These are phyloP conservation scores for Rhodotorula sphaerocarpa DNA, from an alignment of 768 basidiomycete genomes.

Conservation along the genomic window DNA sequence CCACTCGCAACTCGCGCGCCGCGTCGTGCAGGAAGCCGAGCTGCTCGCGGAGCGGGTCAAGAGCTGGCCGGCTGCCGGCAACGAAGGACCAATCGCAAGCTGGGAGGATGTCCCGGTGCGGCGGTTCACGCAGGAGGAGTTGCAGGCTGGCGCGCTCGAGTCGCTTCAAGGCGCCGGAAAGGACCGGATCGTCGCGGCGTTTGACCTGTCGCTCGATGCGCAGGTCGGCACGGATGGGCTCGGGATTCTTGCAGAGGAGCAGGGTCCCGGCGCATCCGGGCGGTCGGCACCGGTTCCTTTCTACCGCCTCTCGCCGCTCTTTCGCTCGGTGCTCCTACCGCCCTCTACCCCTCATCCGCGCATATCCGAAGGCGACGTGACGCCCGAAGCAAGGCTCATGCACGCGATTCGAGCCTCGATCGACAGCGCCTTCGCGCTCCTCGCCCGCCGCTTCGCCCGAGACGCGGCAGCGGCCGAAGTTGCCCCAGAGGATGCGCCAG, in stretches of 20 bases:
- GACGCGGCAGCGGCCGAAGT: background rate
- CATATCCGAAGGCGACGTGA: background rate
- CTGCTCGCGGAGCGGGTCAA: background rate
- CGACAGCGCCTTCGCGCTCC: background rate
- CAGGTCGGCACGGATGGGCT: too few relatives aligned
- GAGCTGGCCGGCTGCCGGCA: background rate
- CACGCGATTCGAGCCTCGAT: background rate
- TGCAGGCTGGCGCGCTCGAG: background rate
- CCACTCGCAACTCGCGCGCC: background rate
- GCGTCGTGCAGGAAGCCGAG: background rate
- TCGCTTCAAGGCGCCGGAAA: too few relatives aligned
- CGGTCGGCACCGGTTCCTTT: background rate
- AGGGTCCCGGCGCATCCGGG: background rate
- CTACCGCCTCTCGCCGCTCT: background rate
- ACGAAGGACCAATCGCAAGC: too few relatives aligned
- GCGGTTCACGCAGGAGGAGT: background rate
- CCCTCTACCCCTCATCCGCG: background rate
- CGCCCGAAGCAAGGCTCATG: background rate
- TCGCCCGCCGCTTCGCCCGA: background rate
- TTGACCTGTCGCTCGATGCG: background rate
- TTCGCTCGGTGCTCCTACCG: background rate
- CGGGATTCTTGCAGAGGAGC: too few relatives aligned
- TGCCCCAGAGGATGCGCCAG: background rate
- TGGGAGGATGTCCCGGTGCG: background rate
- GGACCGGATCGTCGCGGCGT: background rate